Percentiles rank a stretch among this genome's conserved stretches.
Evolutionary conservation across 148 eudicot species (phyloP).

Genomic region (Oxyria digyna): DNA sequence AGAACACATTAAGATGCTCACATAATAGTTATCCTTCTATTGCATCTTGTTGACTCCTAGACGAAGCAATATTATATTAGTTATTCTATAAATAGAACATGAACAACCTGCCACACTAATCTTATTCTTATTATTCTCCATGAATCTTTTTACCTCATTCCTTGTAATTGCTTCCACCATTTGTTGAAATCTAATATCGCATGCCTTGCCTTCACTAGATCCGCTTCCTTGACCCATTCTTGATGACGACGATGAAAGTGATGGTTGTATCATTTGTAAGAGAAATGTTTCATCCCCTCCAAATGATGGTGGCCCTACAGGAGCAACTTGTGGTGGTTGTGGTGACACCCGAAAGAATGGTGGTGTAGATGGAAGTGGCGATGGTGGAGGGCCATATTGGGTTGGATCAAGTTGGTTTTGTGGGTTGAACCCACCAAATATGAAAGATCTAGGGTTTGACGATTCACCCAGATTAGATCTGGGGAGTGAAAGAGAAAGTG

Average conservation of each 20-base stretch:
- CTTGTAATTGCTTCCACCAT: background rate
- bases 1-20: no score
- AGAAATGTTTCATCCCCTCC: no score
- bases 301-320: no score
- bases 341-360: no score
- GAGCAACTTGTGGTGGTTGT: no score
- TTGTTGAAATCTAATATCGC: background rate
- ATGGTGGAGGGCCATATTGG: no score
- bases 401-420: background rate
- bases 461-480: background rate
- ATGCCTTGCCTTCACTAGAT: background rate
- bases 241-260: no score
- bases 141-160: background rate
- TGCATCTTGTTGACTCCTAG: background rate
- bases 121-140: background rate
- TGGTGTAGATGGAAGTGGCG: no score
- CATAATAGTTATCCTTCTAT: no score
- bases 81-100: background rate
- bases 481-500: background rate
- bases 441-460: background rate
- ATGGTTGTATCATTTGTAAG: no score
- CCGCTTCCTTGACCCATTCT: background rate
- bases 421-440: background rate
- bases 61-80: background rate
- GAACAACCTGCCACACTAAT: background rate